Evolutionary conservation across 768 basidiomycete genomes (phyloP), one percentile per base, ranked within the genome.

Genomic region (Dioszegia aurantiaca): DNA sequence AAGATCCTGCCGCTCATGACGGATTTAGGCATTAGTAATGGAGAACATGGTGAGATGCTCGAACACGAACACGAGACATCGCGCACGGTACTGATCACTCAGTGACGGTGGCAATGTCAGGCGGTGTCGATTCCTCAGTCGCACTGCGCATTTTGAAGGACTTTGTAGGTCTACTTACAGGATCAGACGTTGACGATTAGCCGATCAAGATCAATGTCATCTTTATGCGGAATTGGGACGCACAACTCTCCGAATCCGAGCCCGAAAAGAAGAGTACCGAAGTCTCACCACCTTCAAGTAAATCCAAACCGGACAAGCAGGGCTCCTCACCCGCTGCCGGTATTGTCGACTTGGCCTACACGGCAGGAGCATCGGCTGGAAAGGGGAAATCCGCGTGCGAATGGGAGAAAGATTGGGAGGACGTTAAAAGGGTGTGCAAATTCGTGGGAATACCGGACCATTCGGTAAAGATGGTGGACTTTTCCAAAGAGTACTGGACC

Each of bases 331-430:
- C 33, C 33, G 17, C 27, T 24, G 12, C 10, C 26, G 43, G 24
- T 2, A 37, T 52, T 23, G 36, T 48, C 3, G 40, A 49, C 27
- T 33, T 41, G 2, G 46, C 55, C 24, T 57, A 33, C 44, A 17
- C 54, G 11, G 33, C 49, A 10, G 31, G 45, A 88, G 2, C 36
- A 6, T 21, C 14, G 37, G 40, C 40, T 12, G 43, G 43, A 2
- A 55, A 55, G 24, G 54, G 40, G 16, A 43, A 69, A 81, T 80
- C n/a, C 87, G 54, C 88, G 2, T 98, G 93, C 66, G 89, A 92
- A 74, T 98, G 93, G 93, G 87, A 97, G 77, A 87, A 85, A 59
- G 93, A 97, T 68, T 95, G 88, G 88, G 84, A 87, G 60, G 90
- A 94, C 73, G 93, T 95, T 1, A 86, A 86, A 67, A 78, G 80